Evolutionary conservation across 1,139 yeast genomes (phyloP), one percentile per base, ranked within the genome.

Genomic region (Zygoascus sp.): DNA sequence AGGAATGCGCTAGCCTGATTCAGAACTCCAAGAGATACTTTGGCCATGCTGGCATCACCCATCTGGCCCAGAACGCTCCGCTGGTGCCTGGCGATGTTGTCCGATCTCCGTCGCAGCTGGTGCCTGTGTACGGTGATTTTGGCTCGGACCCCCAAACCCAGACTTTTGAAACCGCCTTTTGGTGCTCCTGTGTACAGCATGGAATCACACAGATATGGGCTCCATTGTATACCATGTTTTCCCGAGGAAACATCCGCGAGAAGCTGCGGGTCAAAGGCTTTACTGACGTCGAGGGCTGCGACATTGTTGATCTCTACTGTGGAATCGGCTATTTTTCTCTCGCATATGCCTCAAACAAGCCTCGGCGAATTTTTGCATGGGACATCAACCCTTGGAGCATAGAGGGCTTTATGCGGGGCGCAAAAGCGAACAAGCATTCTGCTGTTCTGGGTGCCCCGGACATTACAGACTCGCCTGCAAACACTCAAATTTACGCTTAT

Each of bases 311-410:
- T 59, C 60, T 88, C 49, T 88, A 87, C 61, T 80, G 86, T 25
- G 96, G 96, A 0, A 87, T 88, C 45, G 96, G 96, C 1, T 88
- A 88, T 63, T 88, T 88, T 62, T 76, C 90, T 3, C 66, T 88
- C 30, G 75, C 87, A 40, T 88, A 88, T 58, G 69, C 85, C 42
- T 69, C 68, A 42, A 70, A 73, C 34, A 74, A 75, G 0, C 88
- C 86, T 1, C 52, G 61, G 10, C 67, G 68, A 15, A 67, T 85
- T 0, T 74, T 81, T 41, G 81, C 95, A 59, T 88, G 95, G 88
- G 96, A 88, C 55, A 66, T 88, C 40, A 88, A 88, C 58, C 87
- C 89, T 1, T 87, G 92, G 94, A 83, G 94, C 41, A 75, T 83
- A 6, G 80, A 81, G 56, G 96, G 95, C 0, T 69, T 87, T 35